Evolutionary conservation across 441 rosid species (phyloP).

Genomic region (Populus hybrid): DNA sequence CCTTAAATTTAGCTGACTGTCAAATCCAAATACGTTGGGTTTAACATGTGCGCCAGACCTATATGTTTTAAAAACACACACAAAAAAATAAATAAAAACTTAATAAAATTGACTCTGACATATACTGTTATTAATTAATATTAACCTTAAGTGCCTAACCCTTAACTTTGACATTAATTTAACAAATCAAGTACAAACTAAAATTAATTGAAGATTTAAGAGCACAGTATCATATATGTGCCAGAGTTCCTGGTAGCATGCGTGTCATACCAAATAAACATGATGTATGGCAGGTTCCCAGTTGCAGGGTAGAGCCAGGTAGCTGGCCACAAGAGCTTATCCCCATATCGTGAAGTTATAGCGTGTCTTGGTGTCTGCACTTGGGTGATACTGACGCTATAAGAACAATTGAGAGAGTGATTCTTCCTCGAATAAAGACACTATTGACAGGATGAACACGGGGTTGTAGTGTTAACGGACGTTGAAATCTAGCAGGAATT

Average conservation of each 20-base stretch:
- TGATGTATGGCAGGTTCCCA: slow-evolving; percentile 46
- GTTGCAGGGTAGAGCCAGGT: slow-evolving; percentile 90
- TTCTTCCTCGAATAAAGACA: no score
- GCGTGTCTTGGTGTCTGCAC: slow-evolving; percentile 30
- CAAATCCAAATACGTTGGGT: no score
- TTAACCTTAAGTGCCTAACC: no score
- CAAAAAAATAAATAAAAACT: no score
- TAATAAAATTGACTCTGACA: no score
- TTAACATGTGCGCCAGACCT: accelerated
- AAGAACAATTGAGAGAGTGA: slow-evolving; percentile 19
- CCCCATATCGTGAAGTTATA: slow-evolving; percentile 81
- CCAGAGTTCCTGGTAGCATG: slow-evolving; percentile 37
- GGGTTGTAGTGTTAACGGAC: no score
- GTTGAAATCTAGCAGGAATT: neutral
- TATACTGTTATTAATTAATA: no score
- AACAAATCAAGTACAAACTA: no score
- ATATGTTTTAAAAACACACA: no score
- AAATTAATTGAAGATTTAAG: no score
- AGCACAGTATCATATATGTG: slow-evolving; percentile 14
- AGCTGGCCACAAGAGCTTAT: slow-evolving; percentile 88
- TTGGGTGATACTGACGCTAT: slow-evolving; percentile 61
- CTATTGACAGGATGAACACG: no score
- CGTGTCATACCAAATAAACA: slow-evolving; percentile 83
- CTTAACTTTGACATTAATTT: no score
- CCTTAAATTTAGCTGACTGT: accelerated